Evolutionary conservation across 2,329 filamentous ascomycete species (phyloP).

Genomic region (Erysiphe pulchra): DNA sequence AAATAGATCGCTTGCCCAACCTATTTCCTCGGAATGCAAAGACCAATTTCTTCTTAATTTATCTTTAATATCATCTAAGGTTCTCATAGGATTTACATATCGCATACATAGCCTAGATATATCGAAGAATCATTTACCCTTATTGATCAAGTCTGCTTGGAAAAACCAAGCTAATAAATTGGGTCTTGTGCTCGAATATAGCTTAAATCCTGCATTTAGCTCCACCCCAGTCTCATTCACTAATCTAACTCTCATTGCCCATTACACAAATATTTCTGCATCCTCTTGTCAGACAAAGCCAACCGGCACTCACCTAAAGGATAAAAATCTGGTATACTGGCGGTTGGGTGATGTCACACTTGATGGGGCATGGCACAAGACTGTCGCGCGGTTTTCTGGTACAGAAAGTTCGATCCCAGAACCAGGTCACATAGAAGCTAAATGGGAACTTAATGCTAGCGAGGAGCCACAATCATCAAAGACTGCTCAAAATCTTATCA

Average conservation of each 20-base stretch:
- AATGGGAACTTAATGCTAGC: slow-evolving; percentile 38
- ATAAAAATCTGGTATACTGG: slow-evolving; percentile 60
- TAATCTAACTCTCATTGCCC: slow-evolving; percentile 50
- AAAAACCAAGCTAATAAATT: slow-evolving; percentile 64
- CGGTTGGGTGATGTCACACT: slow-evolving; percentile 49
- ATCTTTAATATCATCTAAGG: slow-evolving; percentile 37
- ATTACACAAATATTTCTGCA: slow-evolving; percentile 41
- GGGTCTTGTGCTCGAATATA: slow-evolving; percentile 66
- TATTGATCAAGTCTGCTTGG: slow-evolving; percentile 41
- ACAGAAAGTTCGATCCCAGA: slow-evolving; percentile 45
- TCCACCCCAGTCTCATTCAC: slow-evolving; percentile 29
- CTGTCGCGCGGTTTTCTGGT: slow-evolving; percentile 56
- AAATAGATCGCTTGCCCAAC: slow-evolving; percentile 72
- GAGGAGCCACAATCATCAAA: slow-evolving; percentile 14
- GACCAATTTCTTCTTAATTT: slow-evolving; percentile 64
- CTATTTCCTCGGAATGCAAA: slow-evolving; percentile 33
- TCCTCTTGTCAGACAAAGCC: slow-evolving; percentile 53
- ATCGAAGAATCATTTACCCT: slow-evolving; percentile 27
- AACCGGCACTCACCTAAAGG: slow-evolving; percentile 50
- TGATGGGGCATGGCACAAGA: slow-evolving; percentile 36
- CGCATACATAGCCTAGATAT: slow-evolving; percentile 43
- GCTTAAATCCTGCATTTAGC: slow-evolving; percentile 39
- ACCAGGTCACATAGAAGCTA: slow-evolving; percentile 55
- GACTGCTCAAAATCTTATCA: not conserved
- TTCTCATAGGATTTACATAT: slow-evolving; percentile 76